Conservation (phyloP, 805 yeast species). For the Suhomyces xylopsoci region DNA sequence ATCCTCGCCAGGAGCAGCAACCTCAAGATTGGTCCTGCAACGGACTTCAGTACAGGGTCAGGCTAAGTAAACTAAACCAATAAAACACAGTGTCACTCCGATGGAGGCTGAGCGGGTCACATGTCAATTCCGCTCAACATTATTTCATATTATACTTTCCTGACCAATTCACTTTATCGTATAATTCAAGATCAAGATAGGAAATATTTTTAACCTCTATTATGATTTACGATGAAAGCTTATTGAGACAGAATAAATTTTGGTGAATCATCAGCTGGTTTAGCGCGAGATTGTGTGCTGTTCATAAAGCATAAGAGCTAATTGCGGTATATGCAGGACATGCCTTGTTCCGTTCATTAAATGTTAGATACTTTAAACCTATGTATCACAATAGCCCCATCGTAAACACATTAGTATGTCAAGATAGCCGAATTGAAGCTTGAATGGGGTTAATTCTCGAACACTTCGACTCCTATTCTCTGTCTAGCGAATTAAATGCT, state of each 20-base stretch:
- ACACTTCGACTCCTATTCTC: not conserved
- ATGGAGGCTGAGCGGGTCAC: not conserved
- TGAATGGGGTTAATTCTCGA: not conserved
- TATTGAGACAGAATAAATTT: not conserved
- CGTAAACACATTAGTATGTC: not conserved
- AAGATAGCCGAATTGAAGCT: not conserved
- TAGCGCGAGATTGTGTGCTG: not conserved
- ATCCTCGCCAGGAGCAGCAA: not conserved
- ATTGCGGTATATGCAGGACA: not conserved
- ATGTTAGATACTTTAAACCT: not conserved
- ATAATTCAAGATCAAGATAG: not conserved
- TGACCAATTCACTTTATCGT: not conserved
- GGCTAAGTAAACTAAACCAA: not conserved
- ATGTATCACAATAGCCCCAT: not conserved
- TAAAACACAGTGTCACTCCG: not conserved
- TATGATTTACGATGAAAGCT: constrained; percentile 1
- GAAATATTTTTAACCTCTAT: constrained; percentile 1
- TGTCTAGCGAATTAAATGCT: not conserved
- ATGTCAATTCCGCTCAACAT: not conserved
- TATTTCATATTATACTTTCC: not conserved
- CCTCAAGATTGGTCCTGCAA: not conserved
- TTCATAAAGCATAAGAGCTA: not conserved
- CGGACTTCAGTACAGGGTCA: not conserved
- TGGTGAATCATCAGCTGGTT: not conserved
- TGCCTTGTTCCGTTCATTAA: not conserved